Base-by-base conservation (phyloP, 352 stramenopile genomes). In the Phytopythium ostracodes region DNA sequence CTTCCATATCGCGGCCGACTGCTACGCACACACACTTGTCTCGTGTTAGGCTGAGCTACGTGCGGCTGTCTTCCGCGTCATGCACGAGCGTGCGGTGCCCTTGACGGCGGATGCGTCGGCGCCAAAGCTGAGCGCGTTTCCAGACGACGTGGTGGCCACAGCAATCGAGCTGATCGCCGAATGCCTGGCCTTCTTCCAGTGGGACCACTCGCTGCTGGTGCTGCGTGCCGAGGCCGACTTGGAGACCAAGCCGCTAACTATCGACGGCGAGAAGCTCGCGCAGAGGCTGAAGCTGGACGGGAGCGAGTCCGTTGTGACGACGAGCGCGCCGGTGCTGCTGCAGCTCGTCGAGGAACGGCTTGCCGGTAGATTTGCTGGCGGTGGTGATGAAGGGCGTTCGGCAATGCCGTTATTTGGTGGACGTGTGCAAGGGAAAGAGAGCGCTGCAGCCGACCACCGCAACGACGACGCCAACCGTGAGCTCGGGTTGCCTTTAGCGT, bases 61-160 rank as follows among this genome's bases (percentile, higher is more conserved):
- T 0, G 83, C 80, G 2, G 84, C 83, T 2, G 81, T 93, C 12
- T 92, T 92, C 61, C 73, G 89, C n/a, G 73, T 77, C n/a, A 81
- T 95, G 65, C 81, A 92, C 40, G 72, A 86, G 25, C 71, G 51
- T 24, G 58, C 57, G 43, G 54, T 29, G 15, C 50, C 36, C 10
- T 27, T 40, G 47, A 43, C 59, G 27, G 52, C 54, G 33, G 62
- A 64, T 18, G 42, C 60, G 12, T 60, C 49, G 8, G 58, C 60
- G 12, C 66, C 64, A 22, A 75, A 65, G 56, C 53, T 79, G 1
- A 60, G 58, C 42, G 53, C 69, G 64, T 86, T 76, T 42, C 61
- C 56, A 8, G 56, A 25, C 25, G 78, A 70, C 59, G 78, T 47
- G 35, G 59, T 22, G 22, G 61, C 60, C 44, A 63, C 72, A 22